Base-by-base conservation (phyloP, 2,329 filamentous ascomycete genomes). In the Thermothelomyces thermophilus region DNA sequence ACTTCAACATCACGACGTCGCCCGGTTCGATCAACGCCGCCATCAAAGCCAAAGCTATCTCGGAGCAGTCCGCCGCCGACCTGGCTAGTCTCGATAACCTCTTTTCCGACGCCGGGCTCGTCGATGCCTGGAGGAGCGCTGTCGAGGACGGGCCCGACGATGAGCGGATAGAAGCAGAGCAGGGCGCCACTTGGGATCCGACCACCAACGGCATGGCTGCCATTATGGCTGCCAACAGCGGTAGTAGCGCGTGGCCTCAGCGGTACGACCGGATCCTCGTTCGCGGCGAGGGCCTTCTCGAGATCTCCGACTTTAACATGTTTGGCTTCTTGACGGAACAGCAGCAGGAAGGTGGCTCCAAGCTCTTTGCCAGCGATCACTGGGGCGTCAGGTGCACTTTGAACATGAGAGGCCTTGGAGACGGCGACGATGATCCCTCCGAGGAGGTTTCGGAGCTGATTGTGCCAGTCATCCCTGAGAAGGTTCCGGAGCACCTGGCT, bases 131-230 rank as follows among this genome's bases (percentile, higher is more conserved):
- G 76, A 57, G 68, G 1, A 56, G 68, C 0, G 65, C 74, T 1
- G 68, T 72, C 36, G 65, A 65, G 7, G 68, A 70, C 2, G 68
- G 66, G 30, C 67, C 72, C 11, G 56, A 51, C 14, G 47, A 52
- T 7, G 42, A 57, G 5, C 59, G 63, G 10, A 73, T 72, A 26
- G 74, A 79, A 46, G 83, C 81, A 1, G 82, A 85, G 60, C 72
- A 80, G 53, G 82, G 81, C 1, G 79, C 80, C 3, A 86, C 83
- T 0, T 86, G 83, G 60, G 75, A 86, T 58, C 82, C 82, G 0
- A 65, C 65, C 2, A 65, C 65, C 5, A 86, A 86, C 57, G 62
- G 64, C 1, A 68, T 83, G 11, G 81, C 82, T 3, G 71, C 74
- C 1, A 67, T 70, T 10, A 73, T 73, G 3, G 72, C 75, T 1